Conservation (phyloP, 345 rosid species). For the Anastatica hierochuntica region DNA sequence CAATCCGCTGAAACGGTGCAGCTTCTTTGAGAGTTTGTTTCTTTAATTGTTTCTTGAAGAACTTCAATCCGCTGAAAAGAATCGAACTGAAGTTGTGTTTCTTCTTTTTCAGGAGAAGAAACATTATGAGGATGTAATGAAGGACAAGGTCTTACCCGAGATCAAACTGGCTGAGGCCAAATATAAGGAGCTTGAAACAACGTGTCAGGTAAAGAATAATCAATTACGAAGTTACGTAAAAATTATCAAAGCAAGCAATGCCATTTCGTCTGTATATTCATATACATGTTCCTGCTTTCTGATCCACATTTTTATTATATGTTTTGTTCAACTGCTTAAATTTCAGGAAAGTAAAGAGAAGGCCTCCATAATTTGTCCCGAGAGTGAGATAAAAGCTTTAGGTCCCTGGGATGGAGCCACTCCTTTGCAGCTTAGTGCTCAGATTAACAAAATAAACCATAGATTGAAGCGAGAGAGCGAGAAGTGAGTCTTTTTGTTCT, state of each 20-base stretch:
- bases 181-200: conserved; percentile 42
- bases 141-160: conserved; percentile 54
- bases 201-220: conserved; percentile 38
- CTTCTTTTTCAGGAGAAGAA: conserved; percentile 62
- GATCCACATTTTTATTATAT: too few species aligned
- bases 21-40: conserved; percentile 9
- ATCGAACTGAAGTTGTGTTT: too few species aligned
- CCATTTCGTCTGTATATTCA: too few species aligned
- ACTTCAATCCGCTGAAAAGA: too few species aligned
- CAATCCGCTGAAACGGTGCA: conserved; percentile 52
- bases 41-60: too few species aligned
- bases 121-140: conserved; percentile 74
- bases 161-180: conserved; percentile 57
- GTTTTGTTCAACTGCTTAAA: conserved; percentile 8
- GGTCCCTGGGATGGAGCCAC: conserved; percentile 70
- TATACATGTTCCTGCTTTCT: too few species aligned
- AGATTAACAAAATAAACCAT: conserved; percentile 47
- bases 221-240: too few species aligned
- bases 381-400: conserved; percentile 67
- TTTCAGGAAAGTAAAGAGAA: conserved; percentile 64
- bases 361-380: conserved; percentile 93
- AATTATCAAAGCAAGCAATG: too few species aligned
- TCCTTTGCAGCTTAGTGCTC: conserved; percentile 80
- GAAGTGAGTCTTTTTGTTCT: conserved; percentile 48
- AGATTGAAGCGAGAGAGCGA: conserved; percentile 69